Percentiles rank a stretch among this genome's conserved stretches.
These are phyloP conservation scores for Chlorella sp. DNA, from an alignment of 139 green algal genomes.

Conservation along the genomic window DNA sequence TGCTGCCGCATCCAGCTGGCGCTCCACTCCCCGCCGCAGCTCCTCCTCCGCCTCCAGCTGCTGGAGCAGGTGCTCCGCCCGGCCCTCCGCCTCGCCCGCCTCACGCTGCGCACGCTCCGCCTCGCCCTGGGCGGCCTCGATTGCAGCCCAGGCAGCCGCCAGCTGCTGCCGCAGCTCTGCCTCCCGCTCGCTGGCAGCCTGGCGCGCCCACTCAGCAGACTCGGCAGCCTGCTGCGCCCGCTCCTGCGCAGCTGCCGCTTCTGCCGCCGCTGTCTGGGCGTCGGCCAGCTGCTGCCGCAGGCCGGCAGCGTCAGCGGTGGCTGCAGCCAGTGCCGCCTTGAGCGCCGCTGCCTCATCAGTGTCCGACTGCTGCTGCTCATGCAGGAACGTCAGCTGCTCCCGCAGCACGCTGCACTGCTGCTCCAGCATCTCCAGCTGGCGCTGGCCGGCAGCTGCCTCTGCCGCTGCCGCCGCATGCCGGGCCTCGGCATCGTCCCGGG, in stretches of 20 bases:
- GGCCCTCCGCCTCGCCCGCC: not conserved
- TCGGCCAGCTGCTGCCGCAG: slow-evolving; percentile 4
- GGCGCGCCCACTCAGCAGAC: not conserved
- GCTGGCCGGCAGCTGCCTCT: not conserved
- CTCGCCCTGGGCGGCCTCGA: not conserved
- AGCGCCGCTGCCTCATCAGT: not conserved
- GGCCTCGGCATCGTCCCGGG: not conserved
- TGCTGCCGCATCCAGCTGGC: not conserved
- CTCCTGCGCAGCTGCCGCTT: not conserved
- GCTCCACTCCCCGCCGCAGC: not conserved
- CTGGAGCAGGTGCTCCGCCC: not conserved
- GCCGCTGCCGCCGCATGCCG: not conserved
- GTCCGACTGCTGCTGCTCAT: slow-evolving; percentile 13
- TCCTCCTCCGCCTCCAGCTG: slow-evolving; percentile 21
- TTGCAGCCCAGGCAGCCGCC: not conserved
- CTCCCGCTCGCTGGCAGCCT: not conserved
- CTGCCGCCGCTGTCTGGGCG: not conserved
- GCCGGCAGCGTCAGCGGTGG: not conserved
- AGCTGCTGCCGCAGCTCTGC: not conserved
- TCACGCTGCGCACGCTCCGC: slow-evolving; percentile 6
- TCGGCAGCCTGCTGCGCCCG: not conserved
- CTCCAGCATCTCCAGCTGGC: slow-evolving; percentile 23
- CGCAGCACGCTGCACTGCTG: slow-evolving; percentile 27
- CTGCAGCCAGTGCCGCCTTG: not conserved
- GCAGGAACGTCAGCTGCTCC: slow-evolving; percentile 30